These are phyloP conservation scores for Epichloe amarillans DNA, from an alignment of 2,329 filamentous ascomycete species.

Conservation along the genomic window DNA sequence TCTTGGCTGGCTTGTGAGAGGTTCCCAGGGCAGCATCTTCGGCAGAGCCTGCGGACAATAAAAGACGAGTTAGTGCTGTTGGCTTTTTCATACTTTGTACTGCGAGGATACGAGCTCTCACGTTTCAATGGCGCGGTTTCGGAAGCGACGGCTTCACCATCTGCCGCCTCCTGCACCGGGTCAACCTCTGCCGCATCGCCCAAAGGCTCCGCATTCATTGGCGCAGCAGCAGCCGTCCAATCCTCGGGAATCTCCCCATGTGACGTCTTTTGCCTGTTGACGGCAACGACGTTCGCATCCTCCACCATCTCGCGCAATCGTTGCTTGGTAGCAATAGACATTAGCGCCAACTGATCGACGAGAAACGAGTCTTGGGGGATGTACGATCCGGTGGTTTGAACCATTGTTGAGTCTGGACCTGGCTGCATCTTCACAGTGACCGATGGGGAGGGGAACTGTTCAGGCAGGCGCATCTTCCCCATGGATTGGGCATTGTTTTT, in stretches of 20 bases:
- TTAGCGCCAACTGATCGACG: constrained; percentile 67
- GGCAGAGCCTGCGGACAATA: constrained; percentile 22
- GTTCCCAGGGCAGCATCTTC: constrained; percentile 21
- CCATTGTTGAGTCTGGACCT: constrained; percentile 48
- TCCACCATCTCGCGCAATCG: constrained; percentile 63
- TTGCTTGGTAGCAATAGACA: constrained; percentile 75
- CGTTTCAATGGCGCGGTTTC: constrained; percentile 45
- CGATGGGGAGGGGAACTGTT: constrained; percentile 35
- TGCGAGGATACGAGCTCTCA: constrained; percentile 24
- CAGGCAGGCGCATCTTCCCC: constrained; percentile 35
- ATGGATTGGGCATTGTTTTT: constrained; percentile 32
- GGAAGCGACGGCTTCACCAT: constrained; percentile 28
- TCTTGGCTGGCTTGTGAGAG: constrained; percentile 29
- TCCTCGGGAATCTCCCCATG: constrained; percentile 69
- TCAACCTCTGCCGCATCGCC: constrained; percentile 8
- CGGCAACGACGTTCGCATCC: constrained; percentile 58
- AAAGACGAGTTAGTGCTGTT: background rate
- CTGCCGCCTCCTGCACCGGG: constrained; percentile 23
- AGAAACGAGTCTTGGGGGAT: constrained; percentile 64
- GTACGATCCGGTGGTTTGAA: constrained; percentile 52
- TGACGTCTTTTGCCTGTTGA: constrained; percentile 61
- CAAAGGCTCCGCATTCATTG: constrained; percentile 27
- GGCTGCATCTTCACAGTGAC: constrained; percentile 41
- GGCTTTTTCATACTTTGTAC: too few species aligned
- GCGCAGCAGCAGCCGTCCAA: constrained; percentile 58